Evolutionary conservation across 139 green algal species (phyloP).

Genomic region (Auxenochlorella pyrenoidosa): DNA sequence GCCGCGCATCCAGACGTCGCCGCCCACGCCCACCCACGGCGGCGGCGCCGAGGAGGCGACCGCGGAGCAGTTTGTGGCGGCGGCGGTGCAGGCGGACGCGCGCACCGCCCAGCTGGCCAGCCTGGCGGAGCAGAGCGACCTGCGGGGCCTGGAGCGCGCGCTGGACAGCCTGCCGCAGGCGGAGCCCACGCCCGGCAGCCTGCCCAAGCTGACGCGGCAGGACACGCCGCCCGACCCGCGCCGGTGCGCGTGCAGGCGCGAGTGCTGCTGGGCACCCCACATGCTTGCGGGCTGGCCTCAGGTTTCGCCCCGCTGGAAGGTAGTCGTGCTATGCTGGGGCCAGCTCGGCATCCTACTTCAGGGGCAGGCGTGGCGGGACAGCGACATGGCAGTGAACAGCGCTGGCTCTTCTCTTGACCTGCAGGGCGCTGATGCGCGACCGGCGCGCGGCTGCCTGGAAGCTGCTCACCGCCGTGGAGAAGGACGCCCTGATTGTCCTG

Average conservation of each 20-base stretch:
- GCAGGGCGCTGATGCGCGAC: slow-evolving; percentile 57
- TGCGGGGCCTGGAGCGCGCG: slow-evolving; percentile 69
- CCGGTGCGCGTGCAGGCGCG: neutral
- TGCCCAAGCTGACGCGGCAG: neutral
- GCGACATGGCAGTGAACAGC: neutral
- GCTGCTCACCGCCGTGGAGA: slow-evolving; percentile 65
- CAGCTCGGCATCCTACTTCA: no score
- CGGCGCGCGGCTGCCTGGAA: slow-evolving; percentile 45
- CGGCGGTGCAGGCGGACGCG: slow-evolving; percentile 32
- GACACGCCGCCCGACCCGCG: slow-evolving; percentile 57
- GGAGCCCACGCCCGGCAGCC: neutral
- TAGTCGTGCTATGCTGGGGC: no score
- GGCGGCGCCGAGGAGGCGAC: neutral
- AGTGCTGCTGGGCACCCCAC: neutral
- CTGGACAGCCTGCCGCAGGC: slow-evolving; percentile 57
- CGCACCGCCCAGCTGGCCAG: slow-evolving; percentile 76
- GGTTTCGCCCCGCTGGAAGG: neutral
- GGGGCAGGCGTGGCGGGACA: neutral
- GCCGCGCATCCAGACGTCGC: slow-evolving; percentile 29
- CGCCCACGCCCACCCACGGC: neutral
- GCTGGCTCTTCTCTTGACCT: neutral
- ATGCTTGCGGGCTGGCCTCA: neutral
- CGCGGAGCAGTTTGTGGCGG: slow-evolving; percentile 29
- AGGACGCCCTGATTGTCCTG: slow-evolving; percentile 88
- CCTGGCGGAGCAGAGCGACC: slow-evolving; percentile 82